Base-by-base conservation (phyloP, 371 early-diverging fungal genomes). In the Haplosporangium sp. region DNA sequence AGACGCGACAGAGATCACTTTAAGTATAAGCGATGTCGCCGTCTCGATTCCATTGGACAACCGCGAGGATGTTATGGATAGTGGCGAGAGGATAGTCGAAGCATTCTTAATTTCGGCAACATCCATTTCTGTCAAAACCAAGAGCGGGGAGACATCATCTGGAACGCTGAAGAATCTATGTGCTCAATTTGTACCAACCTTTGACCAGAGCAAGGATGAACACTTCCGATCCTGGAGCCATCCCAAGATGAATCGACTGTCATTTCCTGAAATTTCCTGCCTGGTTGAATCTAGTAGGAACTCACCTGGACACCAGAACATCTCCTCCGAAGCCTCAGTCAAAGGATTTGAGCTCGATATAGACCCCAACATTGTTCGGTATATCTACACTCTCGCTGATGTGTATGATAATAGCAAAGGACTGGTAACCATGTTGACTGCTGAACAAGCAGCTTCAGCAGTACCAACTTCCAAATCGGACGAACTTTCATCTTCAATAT, bases 121-220 rank as follows among this genome's bases (percentile, higher is more conserved):
- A 0, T 85, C 86, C 0, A 88, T 94, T 38, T 72, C 86, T 10
- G 86, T 94, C 63, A 57, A 84, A 47, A 90, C 93, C 17, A 88
- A 88, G 69, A 87, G 87, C 50, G 86, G 90, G 13, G 89, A 90
- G 67, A 88, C 84, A 34, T 89, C 89, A 38, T 84, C 85, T 5
- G 89, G 90, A 6, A 84, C 84, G 17, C 67, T 95, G 48, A 87
- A 84, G 15, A 86, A 92, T 13, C 84, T 94, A 0, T 85, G 88
- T 39, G 67, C 93, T 19, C 94, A 94, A 74, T 95, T 94, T 77
- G 92, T 95, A 15, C 86, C 90, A 15, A 66, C 78, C 13, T 94
- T 95, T 78, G 92, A 95, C 69, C 90, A 89, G 70, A 85, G 85
- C 72, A 90, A 91, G 27, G 92, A 93, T 40, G 86, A 89, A 1